Conservation (phyloP, 2,329 filamentous ascomycete genomes). For the Fusarium beomiforme region DNA sequence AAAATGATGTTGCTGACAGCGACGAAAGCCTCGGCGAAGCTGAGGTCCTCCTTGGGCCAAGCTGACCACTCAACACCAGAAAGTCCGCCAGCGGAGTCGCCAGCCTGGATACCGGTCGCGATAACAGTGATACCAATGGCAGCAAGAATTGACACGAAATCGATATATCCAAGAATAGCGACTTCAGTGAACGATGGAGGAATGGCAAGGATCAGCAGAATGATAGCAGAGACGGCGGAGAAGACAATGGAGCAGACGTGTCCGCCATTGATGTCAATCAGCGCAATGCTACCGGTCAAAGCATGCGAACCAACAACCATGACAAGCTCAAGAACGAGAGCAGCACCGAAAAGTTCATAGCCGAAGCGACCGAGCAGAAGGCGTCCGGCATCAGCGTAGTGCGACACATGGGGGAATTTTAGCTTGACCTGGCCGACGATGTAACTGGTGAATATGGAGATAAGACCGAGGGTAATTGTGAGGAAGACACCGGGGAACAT, state of each 20-base stretch:
- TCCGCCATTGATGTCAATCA: slow-evolving; percentile 70
- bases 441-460: slow-evolving; percentile 60
- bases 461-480: slow-evolving; percentile 53
- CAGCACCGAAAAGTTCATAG: slow-evolving; percentile 69
- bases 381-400: slow-evolving; percentile 53
- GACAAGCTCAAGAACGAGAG: slow-evolving; percentile 71
- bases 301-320: slow-evolving; percentile 79
- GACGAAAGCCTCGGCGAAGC: slow-evolving; percentile 65
- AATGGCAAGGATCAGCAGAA: slow-evolving; percentile 57
- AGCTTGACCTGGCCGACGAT: slow-evolving; percentile 60
- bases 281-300: slow-evolving; percentile 74
- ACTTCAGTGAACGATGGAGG: slow-evolving; percentile 56
- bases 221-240: slow-evolving; percentile 56
- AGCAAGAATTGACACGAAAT: slow-evolving; percentile 68
- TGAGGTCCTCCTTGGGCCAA: slow-evolving; percentile 56
- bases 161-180: slow-evolving; percentile 42
- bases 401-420: slow-evolving; percentile 62
- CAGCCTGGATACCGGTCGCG: slow-evolving; percentile 63
- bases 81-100: slow-evolving; percentile 45
- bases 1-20: slow-evolving; percentile 68
- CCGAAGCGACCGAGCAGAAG: slow-evolving; percentile 69
- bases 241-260: slow-evolving; percentile 49
- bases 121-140: slow-evolving; percentile 70
- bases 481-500: slow-evolving; percentile 60
- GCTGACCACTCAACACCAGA: slow-evolving; percentile 53